Percentiles rank a stretch among this genome's conserved stretches.
phyloP scores from a whole-genome alignment of 1,139 yeast genomes.

The Suhomyces kunorum region DNA sequence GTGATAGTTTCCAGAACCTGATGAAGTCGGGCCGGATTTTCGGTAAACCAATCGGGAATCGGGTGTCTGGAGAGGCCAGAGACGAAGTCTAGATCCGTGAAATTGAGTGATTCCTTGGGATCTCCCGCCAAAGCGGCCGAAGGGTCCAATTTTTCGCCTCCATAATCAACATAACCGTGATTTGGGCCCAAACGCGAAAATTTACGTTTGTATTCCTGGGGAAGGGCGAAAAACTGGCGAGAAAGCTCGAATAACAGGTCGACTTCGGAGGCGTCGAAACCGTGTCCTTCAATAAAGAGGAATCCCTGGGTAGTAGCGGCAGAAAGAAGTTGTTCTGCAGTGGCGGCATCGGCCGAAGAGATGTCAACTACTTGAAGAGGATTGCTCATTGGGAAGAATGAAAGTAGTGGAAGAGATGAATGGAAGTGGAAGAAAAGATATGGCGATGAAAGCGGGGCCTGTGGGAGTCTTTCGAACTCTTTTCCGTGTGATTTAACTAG shows the following conservation, averaged over 20 bases:
- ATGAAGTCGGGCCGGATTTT: constrained; percentile 32
- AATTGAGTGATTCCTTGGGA: constrained; percentile 62
- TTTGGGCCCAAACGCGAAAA: constrained; percentile 52
- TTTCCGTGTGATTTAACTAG: too few relatives aligned
- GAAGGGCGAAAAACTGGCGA: constrained; percentile 55
- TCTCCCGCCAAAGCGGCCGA: constrained; percentile 53
- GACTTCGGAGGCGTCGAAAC: constrained; percentile 59
- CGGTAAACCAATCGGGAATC: constrained; percentile 47
- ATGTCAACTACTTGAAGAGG: constrained; percentile 60
- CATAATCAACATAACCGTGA: constrained; percentile 63
- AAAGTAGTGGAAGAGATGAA: not conserved
- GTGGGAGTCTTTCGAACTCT: too few relatives aligned
- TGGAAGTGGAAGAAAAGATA: too few relatives aligned
- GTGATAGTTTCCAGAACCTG: constrained; percentile 32
- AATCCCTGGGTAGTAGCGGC: constrained; percentile 76
- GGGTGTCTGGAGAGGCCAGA: constrained; percentile 37
- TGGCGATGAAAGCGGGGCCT: too few relatives aligned
- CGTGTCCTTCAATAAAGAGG: constrained; percentile 72
- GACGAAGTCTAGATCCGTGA: constrained; percentile 40
- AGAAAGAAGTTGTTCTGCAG: constrained; percentile 54
- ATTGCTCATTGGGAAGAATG: constrained; percentile 19
- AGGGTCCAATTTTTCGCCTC: constrained; percentile 62
- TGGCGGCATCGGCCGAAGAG: constrained; percentile 38
- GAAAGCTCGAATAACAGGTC: constrained; percentile 55
- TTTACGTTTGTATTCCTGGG: constrained; percentile 48